Evolutionary conservation across 768 basidiomycete genomes (phyloP).

Genomic region (Rhizopogon vulgaris): DNA sequence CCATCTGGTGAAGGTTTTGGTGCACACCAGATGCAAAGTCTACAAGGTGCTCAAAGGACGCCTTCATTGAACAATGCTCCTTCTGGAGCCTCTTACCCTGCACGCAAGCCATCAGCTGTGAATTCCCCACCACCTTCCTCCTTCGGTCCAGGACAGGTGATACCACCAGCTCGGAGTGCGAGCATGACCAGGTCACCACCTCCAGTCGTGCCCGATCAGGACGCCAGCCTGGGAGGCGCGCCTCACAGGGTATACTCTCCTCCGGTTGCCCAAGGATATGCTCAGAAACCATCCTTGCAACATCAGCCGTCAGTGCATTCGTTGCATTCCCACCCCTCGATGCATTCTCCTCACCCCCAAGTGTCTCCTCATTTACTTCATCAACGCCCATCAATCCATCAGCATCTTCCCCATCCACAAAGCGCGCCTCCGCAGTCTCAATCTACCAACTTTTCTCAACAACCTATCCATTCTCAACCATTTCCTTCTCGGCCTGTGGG

Average conservation of each 20-base stretch:
- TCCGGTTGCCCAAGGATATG: slow-evolving; percentile 5
- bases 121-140: slow-evolving; percentile 24
- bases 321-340: slow-evolving; percentile 16
- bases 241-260: slow-evolving; percentile 14
- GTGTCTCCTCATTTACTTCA: slow-evolving; percentile 10
- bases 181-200: slow-evolving; percentile 24
- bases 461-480: slow-evolving; percentile 7
- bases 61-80: slow-evolving; percentile 15
- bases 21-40: slow-evolving; percentile 3
- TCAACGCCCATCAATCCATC: slow-evolving; percentile 8
- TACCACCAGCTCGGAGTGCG: slow-evolving; percentile 34
- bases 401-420: slow-evolving; percentile 4
- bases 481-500: slow-evolving; percentile 8
- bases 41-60: slow-evolving; percentile 9
- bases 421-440: slow-evolving; percentile 14
- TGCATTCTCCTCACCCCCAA: slow-evolving; percentile 24
- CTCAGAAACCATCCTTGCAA: slow-evolving; percentile 9
- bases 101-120: slow-evolving; percentile 18
- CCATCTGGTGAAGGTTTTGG: slow-evolving; percentile 1
- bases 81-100: slow-evolving; percentile 11
- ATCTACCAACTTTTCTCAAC: slow-evolving; percentile 12
- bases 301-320: slow-evolving; percentile 22
- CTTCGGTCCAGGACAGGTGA: slow-evolving; percentile 29
- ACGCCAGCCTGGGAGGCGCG: slow-evolving; percentile 12
- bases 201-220: slow-evolving; percentile 16